Percentiles rank a stretch among this genome's conserved stretches.
Evolutionary conservation across 176 grass and related monocot species (phyloP).

Genomic region (Aegilops speltoides): DNA sequence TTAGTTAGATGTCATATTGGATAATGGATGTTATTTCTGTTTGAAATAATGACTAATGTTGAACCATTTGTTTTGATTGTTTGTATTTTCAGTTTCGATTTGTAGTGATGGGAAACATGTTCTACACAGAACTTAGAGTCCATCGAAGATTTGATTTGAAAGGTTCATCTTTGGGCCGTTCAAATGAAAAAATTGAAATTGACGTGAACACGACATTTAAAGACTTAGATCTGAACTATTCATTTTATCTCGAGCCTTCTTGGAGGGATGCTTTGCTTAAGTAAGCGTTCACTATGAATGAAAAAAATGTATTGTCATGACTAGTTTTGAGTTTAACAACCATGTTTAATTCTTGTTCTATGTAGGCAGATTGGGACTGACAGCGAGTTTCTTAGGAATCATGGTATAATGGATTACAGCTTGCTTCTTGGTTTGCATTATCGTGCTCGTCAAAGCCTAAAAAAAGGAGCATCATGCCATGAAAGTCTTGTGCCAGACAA

Average conservation of each 20-base stretch:
- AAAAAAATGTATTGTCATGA: neutral
- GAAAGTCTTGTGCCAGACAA: slow-evolving; percentile 47
- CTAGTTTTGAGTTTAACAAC: neutral
- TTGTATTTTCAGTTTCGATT: slow-evolving; percentile 85
- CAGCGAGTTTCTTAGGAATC: slow-evolving; percentile 67
- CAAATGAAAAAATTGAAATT: slow-evolving; percentile 88
- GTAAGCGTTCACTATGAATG: slow-evolving; percentile 31
- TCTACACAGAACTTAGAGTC: slow-evolving; percentile 94
- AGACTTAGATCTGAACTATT: slow-evolving; percentile 91
- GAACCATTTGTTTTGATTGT: neutral
- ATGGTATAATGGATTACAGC: slow-evolving; percentile 98
- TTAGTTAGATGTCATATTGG: neutral
- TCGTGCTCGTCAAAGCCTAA: slow-evolving; percentile 71
- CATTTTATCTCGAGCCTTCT: slow-evolving; percentile 93
- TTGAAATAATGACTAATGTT: neutral
- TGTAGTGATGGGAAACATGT: slow-evolving; percentile 99
- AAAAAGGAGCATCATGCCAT: slow-evolving; percentile 30
- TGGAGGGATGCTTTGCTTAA: slow-evolving; percentile 83
- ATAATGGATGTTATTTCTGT: neutral
- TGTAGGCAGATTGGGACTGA: slow-evolving; percentile 86
- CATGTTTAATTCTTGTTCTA: neutral
- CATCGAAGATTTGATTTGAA: slow-evolving; percentile 92
- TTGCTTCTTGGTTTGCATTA: slow-evolving; percentile 92
- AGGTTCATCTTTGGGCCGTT: slow-evolving; percentile 88
- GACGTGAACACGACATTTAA: slow-evolving; percentile 92